These are phyloP conservation scores for Fraxinus cuspidata DNA, from an alignment of 257 asterid species.

Conservation along the genomic window DNA sequence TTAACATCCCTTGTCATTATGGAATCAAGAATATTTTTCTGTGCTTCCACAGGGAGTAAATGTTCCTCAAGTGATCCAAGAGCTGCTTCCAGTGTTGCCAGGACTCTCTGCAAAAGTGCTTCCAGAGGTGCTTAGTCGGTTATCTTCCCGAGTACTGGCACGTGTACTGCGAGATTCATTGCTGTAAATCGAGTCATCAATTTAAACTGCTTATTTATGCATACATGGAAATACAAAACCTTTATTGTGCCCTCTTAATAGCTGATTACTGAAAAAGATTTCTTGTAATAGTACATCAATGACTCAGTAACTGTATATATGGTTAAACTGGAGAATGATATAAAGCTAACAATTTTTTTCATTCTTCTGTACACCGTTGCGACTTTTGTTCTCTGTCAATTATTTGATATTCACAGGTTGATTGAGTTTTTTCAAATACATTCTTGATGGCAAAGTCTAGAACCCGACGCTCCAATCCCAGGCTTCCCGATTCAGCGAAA, in stretches of 20 bases:
- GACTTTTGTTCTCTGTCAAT: not conserved
- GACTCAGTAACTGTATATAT: conserved; percentile 23
- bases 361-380: not conserved
- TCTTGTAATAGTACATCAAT: conserved; percentile 1
- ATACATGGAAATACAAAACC: conserved; percentile 21
- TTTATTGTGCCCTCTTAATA: not conserved
- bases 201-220: conserved; percentile 24
- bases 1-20: not conserved
- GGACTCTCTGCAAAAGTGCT: conserved; percentile 82
- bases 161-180: conserved; percentile 70
- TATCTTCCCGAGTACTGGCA: conserved; percentile 78
- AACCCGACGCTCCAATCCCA: no score
- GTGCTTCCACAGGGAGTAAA: conserved; percentile 57
- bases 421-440: not conserved
- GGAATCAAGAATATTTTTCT: conserved; percentile 14
- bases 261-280: conserved; percentile 7
- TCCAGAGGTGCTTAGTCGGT: conserved; percentile 79
- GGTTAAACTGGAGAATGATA: conserved; percentile 27
- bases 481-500: no score
- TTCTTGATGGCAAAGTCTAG: not conserved
- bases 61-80: conserved; percentile 67
- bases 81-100: conserved; percentile 90
- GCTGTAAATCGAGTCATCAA: conserved; percentile 35
- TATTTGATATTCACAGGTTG: not conserved
- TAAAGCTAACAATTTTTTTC: conserved; percentile 12